These are phyloP conservation scores for Phytophthora syringae DNA, from an alignment of 352 stramenopile species.

Conservation along the genomic window DNA sequence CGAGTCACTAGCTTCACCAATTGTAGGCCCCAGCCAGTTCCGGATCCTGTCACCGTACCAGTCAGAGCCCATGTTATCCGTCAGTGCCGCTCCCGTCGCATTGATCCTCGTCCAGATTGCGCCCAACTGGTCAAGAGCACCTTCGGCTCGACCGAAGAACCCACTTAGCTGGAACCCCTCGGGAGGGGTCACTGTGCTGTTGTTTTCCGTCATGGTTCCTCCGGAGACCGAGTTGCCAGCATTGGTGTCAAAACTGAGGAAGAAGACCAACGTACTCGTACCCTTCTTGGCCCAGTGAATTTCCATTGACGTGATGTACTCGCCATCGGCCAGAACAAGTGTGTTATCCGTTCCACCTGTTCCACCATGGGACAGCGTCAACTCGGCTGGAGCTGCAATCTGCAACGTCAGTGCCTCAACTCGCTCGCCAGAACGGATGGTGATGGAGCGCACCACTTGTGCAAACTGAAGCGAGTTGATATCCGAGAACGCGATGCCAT, in stretches of 20 bases:
- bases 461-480: constrained; percentile 10
- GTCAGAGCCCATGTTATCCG: constrained; percentile 24
- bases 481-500: constrained; percentile 23
- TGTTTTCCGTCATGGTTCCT: constrained; percentile 9
- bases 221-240: constrained; percentile 6
- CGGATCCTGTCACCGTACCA: constrained; percentile 38
- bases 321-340: constrained; percentile 1
- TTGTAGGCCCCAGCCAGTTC: constrained; percentile 33
- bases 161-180: constrained; percentile 12
- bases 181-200: neutral
- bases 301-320: constrained; percentile 29
- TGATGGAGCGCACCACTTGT: constrained; percentile 17
- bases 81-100: constrained; percentile 10
- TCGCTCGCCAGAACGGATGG: constrained; percentile 11
- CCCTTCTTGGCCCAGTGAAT: constrained; percentile 24
- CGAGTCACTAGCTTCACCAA: constrained; percentile 15
- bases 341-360: constrained; percentile 16
- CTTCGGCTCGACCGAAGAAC: constrained; percentile 6
- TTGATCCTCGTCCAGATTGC: constrained; percentile 11
- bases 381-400: constrained; percentile 10
- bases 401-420: constrained; percentile 13
- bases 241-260: constrained; percentile 12
- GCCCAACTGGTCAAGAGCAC: constrained; percentile 7
- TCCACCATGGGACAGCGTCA: constrained; percentile 17
- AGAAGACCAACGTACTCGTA: constrained; percentile 3